Percentiles rank a stretch among this genome's conserved stretches.
Evolutionary conservation across 306 rosid genomes (phyloP).

Genomic region (Sesbania bispinosa): DNA sequence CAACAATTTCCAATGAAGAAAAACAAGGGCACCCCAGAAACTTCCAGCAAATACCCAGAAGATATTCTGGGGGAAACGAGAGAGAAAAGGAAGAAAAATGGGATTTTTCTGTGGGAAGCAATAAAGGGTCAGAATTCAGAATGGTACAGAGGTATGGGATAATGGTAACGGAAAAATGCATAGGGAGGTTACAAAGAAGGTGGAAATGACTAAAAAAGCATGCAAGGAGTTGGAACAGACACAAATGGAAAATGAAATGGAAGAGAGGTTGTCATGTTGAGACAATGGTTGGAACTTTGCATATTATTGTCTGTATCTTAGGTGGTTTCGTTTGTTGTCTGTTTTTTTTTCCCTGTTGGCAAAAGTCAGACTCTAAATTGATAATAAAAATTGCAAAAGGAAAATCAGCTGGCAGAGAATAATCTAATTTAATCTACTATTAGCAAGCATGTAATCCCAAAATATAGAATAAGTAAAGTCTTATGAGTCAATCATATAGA

Average conservation of each 20-base stretch:
- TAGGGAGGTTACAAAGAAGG: background rate
- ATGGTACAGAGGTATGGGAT: background rate
- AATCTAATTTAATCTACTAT: too few species aligned
- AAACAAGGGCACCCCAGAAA: background rate
- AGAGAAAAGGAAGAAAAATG: constrained; percentile 1
- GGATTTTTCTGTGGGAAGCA: background rate
- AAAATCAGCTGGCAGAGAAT: too few species aligned
- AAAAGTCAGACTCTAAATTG: constrained; percentile 11
- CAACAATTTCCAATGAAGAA: too few species aligned
- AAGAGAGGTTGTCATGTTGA: constrained; percentile 19
- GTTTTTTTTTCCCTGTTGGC: constrained; percentile 18
- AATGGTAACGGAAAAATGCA: background rate
- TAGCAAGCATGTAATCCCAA: too few species aligned
- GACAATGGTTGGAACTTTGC: background rate
- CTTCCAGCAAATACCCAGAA: constrained; percentile 23
- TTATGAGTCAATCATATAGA: too few species aligned
- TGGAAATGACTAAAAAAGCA: background rate
- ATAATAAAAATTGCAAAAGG: background rate
- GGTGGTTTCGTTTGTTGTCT: constrained; percentile 10
- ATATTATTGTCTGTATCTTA: constrained; percentile 7
- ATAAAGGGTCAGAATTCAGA: background rate
- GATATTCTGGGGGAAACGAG: constrained; percentile 7
- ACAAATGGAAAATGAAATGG: background rate
- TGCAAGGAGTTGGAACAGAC: background rate
- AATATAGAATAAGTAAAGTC: too few species aligned